phyloP scores from a whole-genome alignment of 495 filamentous ascomycete genomes.

The Aspergillus kassunensis region DNA sequence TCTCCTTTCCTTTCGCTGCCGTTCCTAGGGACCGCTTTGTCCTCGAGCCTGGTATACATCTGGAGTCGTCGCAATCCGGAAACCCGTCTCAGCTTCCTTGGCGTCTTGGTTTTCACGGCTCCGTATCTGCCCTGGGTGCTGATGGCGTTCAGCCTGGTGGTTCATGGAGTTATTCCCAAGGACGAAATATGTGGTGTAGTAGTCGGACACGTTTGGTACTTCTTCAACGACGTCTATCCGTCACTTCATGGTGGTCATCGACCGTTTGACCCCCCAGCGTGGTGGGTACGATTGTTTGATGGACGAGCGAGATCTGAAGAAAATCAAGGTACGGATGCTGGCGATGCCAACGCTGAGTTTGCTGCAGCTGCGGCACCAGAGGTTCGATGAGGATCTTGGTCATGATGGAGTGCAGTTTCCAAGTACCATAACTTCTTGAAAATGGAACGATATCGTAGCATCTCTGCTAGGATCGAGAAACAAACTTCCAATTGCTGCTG shows the following conservation, averaged over 20 bases:
- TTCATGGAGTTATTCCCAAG: slow-evolving; percentile 85
- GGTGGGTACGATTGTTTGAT: slow-evolving; percentile 88
- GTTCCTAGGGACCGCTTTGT: slow-evolving; percentile 87
- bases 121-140: slow-evolving; percentile 96
- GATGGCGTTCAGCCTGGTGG: slow-evolving; percentile 79
- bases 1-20: slow-evolving; percentile 82
- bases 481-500: too few relatives aligned
- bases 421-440: too few relatives aligned
- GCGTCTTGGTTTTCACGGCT: slow-evolving; percentile 83
- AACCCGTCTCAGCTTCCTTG: slow-evolving; percentile 84
- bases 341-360: slow-evolving; percentile 35
- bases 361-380: slow-evolving; percentile 39
- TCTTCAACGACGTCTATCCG: slow-evolving; percentile 95
- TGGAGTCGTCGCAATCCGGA: slow-evolving; percentile 95
- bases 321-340: slow-evolving; percentile 22
- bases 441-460: too few relatives aligned
- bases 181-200: slow-evolving; percentile 93
- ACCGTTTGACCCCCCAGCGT: slow-evolving; percentile 84
- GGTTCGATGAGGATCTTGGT: slow-evolving; percentile 27
- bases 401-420: too few relatives aligned
- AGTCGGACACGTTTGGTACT: slow-evolving; percentile 97
- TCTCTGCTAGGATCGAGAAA: too few relatives aligned
- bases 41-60: slow-evolving; percentile 92
- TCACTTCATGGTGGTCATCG: slow-evolving; percentile 78
- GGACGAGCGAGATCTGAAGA: slow-evolving; percentile 27